These are phyloP conservation scores for Candida neerlandica DNA, from an alignment of 1,139 yeast genomes.

Conservation along the genomic window DNA sequence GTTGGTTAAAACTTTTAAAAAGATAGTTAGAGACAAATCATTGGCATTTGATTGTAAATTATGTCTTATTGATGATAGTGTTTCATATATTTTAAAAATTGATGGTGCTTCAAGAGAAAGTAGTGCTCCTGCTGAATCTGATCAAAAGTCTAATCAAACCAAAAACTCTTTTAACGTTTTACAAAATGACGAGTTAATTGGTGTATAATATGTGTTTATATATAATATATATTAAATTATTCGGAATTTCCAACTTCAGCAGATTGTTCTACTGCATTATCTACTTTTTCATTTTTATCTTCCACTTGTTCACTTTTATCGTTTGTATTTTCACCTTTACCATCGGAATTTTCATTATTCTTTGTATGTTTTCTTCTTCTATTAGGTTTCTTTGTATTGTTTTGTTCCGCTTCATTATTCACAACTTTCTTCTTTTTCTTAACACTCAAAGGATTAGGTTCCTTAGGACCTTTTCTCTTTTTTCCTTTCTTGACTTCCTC, in stretches of 20 bases:
- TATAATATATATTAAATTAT: background rate
- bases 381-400: conserved; percentile 20
- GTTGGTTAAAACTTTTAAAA: conserved; percentile 34
- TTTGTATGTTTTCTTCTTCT: conserved; percentile 42
- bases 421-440: conserved; percentile 58
- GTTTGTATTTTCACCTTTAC: conserved; percentile 13
- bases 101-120: conserved; percentile 17
- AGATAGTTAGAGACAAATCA: conserved; percentile 36
- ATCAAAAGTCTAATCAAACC: conserved; percentile 11
- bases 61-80: conserved; percentile 40
- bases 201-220: background rate
- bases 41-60: conserved; percentile 53
- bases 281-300: background rate
- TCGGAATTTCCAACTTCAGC: conserved; percentile 2
- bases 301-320: conserved; percentile 6
- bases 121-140: conserved; percentile 3
- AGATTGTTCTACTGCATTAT: background rate
- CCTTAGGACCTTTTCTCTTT: conserved; percentile 71
- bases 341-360: conserved; percentile 12
- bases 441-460: conserved; percentile 81
- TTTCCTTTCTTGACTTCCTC: conserved; percentile 27
- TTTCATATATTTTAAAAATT: conserved; percentile 29
- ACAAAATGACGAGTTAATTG: conserved; percentile 13
- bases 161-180: conserved; percentile 22
- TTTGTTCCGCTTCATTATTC: conserved; percentile 11